Conservation (phyloP, 2,329 filamentous ascomycete genomes). For the Lasiodiplodia theobromae region DNA sequence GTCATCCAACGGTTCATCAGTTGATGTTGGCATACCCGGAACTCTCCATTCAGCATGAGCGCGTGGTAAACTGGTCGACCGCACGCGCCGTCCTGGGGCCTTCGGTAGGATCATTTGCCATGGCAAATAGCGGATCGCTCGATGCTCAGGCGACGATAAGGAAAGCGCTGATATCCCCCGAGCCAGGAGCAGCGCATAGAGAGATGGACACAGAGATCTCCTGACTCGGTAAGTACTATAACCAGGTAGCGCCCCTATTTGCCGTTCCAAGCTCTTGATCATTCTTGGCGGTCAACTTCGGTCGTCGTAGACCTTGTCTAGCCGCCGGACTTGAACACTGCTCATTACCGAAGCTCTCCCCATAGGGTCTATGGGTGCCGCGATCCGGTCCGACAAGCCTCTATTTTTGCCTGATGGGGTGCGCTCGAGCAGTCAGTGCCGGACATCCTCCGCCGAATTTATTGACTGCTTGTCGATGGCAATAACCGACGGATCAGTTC, state of each 20-base stretch:
- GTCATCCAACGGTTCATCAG: not conserved
- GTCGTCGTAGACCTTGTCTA: conserved; percentile 5
- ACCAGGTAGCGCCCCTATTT: conserved; percentile 23
- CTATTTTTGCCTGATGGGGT: not conserved
- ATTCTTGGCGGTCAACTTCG: conserved; percentile 6
- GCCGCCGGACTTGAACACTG: conserved; percentile 2
- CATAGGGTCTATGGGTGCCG: conserved; percentile 1
- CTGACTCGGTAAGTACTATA: conserved; percentile 7
- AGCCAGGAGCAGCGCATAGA: conserved; percentile 10
- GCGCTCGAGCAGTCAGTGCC: not conserved
- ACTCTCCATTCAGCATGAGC: not conserved
- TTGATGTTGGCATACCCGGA: not conserved
- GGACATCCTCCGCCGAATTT: conserved; percentile 3
- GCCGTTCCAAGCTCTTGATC: conserved; percentile 13
- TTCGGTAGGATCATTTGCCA: conserved; percentile 18
- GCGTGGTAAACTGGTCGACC: not conserved
- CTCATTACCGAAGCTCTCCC: conserved; percentile 11
- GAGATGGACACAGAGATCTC: conserved; percentile 2
- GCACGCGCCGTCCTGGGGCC: conserved; percentile 2
- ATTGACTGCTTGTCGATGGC: conserved; percentile 22
- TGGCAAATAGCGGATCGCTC: conserved; percentile 16
- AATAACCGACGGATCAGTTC: conserved; percentile 5
- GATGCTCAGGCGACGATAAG: conserved; percentile 22
- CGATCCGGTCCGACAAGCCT: conserved; percentile 16
- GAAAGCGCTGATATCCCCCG: conserved; percentile 1